These are phyloP conservation scores for Rhizophlyctis rosea DNA, from an alignment of 192 early-diverging fungal species.

Conservation along the genomic window DNA sequence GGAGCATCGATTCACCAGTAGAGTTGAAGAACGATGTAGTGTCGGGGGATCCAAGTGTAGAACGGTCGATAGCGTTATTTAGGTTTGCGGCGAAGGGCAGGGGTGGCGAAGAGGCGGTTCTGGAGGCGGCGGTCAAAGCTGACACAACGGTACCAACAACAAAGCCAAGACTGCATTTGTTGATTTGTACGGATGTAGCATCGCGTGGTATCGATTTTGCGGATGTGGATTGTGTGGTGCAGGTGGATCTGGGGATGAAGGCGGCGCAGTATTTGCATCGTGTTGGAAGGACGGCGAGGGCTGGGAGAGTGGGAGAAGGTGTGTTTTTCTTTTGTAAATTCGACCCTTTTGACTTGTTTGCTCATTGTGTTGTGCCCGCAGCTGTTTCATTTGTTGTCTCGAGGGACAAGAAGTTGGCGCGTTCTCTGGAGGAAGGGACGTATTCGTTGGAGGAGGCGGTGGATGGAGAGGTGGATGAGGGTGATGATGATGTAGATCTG, in stretches of 20 bases:
- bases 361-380: too few relatives aligned
- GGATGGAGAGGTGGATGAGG: too few relatives aligned
- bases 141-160: neutral
- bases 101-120: neutral
- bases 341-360: too few relatives aligned
- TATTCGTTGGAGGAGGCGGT: too few relatives aligned
- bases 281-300: slow-evolving; percentile 86
- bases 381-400: too few relatives aligned
- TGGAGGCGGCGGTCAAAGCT: neutral
- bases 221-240: slow-evolving; percentile 72
- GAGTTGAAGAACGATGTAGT: slow-evolving; percentile 7
- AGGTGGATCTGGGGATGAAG: slow-evolving; percentile 80
- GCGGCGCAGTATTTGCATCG: slow-evolving; percentile 90
- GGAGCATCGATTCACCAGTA: slow-evolving; percentile 6
- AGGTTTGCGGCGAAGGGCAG: neutral
- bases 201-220: slow-evolving; percentile 89
- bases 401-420: too few relatives aligned
- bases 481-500: too few relatives aligned
- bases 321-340: too few relatives aligned
- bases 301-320: slow-evolving; percentile 69
- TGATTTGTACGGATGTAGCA: slow-evolving; percentile 84
- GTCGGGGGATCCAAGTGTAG: slow-evolving; percentile 7
- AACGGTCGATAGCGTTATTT: slow-evolving; percentile 6
- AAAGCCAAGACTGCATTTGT: slow-evolving; percentile 23
- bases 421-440: too few relatives aligned